Base-by-base conservation (phyloP, 768 basidiomycete species). In the Lactarius deliciosus region DNA sequence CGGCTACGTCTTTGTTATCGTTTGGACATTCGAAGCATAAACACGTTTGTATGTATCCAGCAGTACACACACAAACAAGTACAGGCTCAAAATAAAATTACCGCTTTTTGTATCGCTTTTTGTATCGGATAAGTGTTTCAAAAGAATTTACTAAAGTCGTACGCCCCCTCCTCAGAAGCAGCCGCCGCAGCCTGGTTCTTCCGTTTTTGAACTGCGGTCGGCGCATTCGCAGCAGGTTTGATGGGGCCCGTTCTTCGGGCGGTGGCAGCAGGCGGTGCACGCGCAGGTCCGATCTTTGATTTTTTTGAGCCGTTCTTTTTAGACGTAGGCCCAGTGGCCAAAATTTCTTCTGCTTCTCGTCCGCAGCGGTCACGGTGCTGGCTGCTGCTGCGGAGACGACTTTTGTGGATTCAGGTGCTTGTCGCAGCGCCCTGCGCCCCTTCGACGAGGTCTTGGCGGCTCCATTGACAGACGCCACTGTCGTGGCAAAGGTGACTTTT, bases 131-230 rank as follows among this genome's bases (percentile, higher is more conserved):
- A 47, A 28, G 25, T 15, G 20, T 30, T 10, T 56, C 30, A 75
- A 75, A 87, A 87, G 77, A 85, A 87, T 72, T 81, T 80, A 43
- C 79, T 78, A 73, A 89, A 89, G 73, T 86, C 83, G 73, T 88
- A 88, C 34, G 79, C 81, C 72, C 81, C 78, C 54, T 75, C 77
- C 63, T 55, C 64, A 7, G 47, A n/a, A 18, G 58, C 70, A 2
- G 66, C 63, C 9, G 68, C 64, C 18, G 66, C 11, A 38, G 36
- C 70, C 72, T 72, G 76, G 64, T 72, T 75, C 64, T 76, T 75
- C 30, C 38, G 59, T 5, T 36, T 61, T 25, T n/a, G 41, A 28
- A 41, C 65, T n/a, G 25, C 11, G 56, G 74, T 67, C n/a, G 78
- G 72, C 28, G 75, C 74, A 60, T 81, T 81, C 15, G 80, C 79